phyloP scores from a whole-genome alignment of 2,329 filamentous ascomycete species.

The Ophidiomyces ophidiicola region DNA sequence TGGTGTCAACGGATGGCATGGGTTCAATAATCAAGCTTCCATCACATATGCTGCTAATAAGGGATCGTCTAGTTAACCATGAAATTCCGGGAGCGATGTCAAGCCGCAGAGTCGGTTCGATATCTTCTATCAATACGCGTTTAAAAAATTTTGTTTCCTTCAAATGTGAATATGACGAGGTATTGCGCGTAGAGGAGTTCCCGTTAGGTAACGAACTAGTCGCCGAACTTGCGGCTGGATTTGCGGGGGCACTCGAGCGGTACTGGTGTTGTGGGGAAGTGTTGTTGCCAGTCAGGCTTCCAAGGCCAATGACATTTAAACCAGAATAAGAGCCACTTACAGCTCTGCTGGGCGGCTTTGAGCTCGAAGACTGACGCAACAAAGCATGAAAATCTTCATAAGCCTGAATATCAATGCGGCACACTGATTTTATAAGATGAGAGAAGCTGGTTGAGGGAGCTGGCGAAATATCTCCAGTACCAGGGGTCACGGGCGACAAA shows the following conservation, averaged over 20 bases:
- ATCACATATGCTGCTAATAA: constrained; percentile 70
- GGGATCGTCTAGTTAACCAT: constrained; percentile 79
- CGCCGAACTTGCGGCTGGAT: constrained; percentile 48
- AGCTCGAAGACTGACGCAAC: constrained; percentile 54
- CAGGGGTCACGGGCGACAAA: constrained; percentile 38
- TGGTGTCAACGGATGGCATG: constrained; percentile 47
- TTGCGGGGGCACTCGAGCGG: constrained; percentile 47
- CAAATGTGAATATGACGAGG: constrained; percentile 43
- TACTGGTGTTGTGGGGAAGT: constrained; percentile 20
- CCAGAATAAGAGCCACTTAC: constrained; percentile 60
- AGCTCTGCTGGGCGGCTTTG: constrained; percentile 51
- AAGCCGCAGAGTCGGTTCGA: constrained; percentile 83
- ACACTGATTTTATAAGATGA: constrained; percentile 68
- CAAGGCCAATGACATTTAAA: constrained; percentile 48
- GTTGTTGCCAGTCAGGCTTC: constrained; percentile 33
- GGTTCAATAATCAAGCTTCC: constrained; percentile 84
- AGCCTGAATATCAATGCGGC: constrained; percentile 66
- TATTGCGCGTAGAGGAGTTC: constrained; percentile 30
- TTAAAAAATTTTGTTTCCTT: constrained; percentile 95
- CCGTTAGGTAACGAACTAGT: constrained; percentile 26
- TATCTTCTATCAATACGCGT: constrained; percentile 73
- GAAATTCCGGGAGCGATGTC: constrained; percentile 83
- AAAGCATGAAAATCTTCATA: constrained; percentile 79
- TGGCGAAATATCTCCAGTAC: constrained; percentile 43
- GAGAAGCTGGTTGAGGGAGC: constrained; percentile 61